phyloP scores from a whole-genome alignment of 306 rosid species.

The Glycyrrhiza uralensis region DNA sequence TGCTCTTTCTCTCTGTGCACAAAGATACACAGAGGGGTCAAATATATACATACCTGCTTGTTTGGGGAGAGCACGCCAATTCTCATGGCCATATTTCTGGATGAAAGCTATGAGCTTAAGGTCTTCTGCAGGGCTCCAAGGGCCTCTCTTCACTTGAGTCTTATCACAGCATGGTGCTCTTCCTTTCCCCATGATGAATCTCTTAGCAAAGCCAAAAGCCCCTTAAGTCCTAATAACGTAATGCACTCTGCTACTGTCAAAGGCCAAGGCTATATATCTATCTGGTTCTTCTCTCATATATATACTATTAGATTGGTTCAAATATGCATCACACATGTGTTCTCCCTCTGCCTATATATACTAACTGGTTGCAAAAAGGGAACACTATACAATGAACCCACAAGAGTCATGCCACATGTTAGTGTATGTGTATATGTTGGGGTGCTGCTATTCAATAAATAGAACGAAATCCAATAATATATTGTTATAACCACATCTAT shows the following conservation, averaged over 20 bases:
- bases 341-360: constrained; percentile 1
- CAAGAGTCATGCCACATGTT: constrained; percentile 59
- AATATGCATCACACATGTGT: neutral
- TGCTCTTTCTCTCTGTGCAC: too few relatives aligned
- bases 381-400: constrained; percentile 22
- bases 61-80: constrained; percentile 93
- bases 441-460: constrained; percentile 38
- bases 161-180: constrained; percentile 95
- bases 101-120: constrained; percentile 77
- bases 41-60: constrained; percentile 64
- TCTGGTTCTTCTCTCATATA: constrained; percentile 4
- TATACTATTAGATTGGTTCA: neutral
- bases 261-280: neutral
- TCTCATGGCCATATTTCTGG: constrained; percentile 88
- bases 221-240: neutral
- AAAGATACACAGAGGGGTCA: neutral
- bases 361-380: constrained; percentile 4
- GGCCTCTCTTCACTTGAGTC: constrained; percentile 87
- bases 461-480: constrained; percentile 38
- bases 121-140: constrained; percentile 94
- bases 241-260: neutral
- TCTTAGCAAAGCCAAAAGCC: neutral
- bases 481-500: constrained; percentile 19
- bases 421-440: constrained; percentile 24
- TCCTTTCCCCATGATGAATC: constrained; percentile 76